These are phyloP conservation scores for Xylaria polymorpha DNA, from an alignment of 2,329 filamentous ascomycete genomes.

Conservation along the genomic window DNA sequence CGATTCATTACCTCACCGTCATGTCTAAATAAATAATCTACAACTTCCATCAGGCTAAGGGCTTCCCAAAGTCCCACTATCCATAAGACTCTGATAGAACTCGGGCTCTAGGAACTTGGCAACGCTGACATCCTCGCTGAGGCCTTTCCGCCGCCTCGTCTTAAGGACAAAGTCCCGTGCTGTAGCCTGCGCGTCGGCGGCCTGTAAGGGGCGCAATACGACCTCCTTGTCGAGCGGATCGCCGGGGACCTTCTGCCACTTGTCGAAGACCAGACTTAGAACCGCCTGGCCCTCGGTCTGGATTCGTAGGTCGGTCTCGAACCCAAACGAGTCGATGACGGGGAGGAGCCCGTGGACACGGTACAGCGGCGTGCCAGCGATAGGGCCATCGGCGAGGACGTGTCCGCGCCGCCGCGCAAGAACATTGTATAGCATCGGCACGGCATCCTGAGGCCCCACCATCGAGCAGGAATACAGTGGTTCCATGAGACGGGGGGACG, in stretches of 20 bases:
- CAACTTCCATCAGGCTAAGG: slow-evolving; percentile 21
- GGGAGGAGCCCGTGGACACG: slow-evolving; percentile 90
- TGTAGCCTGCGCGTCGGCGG: slow-evolving; percentile 86
- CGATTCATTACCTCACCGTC: background rate
- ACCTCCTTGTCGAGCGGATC: slow-evolving; percentile 93
- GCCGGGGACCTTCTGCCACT: slow-evolving; percentile 95
- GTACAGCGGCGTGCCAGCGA: slow-evolving; percentile 94
- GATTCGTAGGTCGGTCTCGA: slow-evolving; percentile 96
- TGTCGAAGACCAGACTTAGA: slow-evolving; percentile 91
- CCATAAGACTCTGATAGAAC: slow-evolving; percentile 86
- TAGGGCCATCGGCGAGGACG: slow-evolving; percentile 91
- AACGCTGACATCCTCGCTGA: slow-evolving; percentile 95
- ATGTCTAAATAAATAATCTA: background rate
- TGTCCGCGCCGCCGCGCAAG: slow-evolving; percentile 89
- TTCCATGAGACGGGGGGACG: slow-evolving; percentile 95
- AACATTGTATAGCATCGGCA: slow-evolving; percentile 90
- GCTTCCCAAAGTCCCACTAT: slow-evolving; percentile 83
- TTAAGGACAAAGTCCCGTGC: slow-evolving; percentile 97
- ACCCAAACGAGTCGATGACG: slow-evolving; percentile 97
- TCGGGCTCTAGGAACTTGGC: slow-evolving; percentile 97
- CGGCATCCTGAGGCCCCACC: slow-evolving; percentile 89
- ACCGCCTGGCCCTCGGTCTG: slow-evolving; percentile 94
- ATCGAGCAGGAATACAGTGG: slow-evolving; percentile 93
- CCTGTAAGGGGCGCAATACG: slow-evolving; percentile 84
- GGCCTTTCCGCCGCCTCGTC: slow-evolving; percentile 89